Evolutionary conservation across 129 eudicot genomes (phyloP).

Genomic region (Lonicera japonica): DNA sequence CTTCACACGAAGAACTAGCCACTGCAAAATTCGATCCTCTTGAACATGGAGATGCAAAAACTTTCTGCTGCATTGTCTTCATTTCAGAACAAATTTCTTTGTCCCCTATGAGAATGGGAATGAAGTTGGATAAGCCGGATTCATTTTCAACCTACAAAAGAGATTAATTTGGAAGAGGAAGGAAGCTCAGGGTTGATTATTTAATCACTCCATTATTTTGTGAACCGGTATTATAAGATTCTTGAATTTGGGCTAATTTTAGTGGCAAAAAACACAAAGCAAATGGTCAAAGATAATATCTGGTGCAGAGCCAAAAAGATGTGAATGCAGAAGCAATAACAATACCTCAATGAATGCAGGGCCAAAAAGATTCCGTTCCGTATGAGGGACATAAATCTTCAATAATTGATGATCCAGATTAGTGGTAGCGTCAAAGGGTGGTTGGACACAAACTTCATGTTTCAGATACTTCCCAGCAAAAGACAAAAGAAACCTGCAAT

Average conservation of each 20-base stretch:
- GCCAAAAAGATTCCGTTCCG: constrained; percentile 51
- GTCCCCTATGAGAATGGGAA: constrained; percentile 78
- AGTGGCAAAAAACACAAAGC: too few species aligned
- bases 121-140: constrained; percentile 81
- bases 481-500: constrained; percentile 79
- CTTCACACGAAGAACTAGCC: constrained; percentile 32
- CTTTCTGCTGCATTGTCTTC: constrained; percentile 46
- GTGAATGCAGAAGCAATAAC: constrained; percentile 8
- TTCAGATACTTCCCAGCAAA: constrained; percentile 69
- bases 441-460: constrained; percentile 36
- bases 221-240: too few species aligned
- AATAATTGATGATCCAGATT: constrained; percentile 45
- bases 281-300: too few species aligned
- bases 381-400: constrained; percentile 52
- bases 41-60: constrained; percentile 24
- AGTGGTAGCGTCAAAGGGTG: constrained; percentile 23
- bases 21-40: constrained; percentile 19
- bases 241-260: too few species aligned
- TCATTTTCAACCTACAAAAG: constrained; percentile 79
- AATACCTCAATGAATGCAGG: constrained; percentile 88
- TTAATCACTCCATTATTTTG: too few species aligned
- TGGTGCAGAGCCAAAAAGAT: not conserved
- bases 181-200: too few species aligned
- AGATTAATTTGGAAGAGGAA: not conserved
- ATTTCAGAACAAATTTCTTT: constrained; percentile 69